A percentile compares a stretch with the other conserved stretches of the same genome.
These are phyloP conservation scores for Candida ficus DNA, from an alignment of 805 yeast genomes.

Conservation along the genomic window DNA sequence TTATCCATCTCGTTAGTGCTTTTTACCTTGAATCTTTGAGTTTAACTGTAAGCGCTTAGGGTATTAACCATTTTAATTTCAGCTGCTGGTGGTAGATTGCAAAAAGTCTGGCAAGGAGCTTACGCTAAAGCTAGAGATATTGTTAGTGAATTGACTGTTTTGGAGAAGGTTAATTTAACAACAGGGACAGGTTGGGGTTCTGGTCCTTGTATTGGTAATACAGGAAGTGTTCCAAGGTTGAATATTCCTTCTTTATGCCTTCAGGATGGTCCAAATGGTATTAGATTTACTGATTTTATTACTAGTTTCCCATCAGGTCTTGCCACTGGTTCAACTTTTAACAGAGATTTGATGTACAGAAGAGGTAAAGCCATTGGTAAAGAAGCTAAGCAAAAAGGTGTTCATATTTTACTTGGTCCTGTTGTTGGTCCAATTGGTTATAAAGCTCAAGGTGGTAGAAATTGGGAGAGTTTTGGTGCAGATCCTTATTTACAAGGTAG, in stretches of 20 bases:
- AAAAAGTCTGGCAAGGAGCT: slow-evolving; percentile 52
- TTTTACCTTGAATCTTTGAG: slow-evolving; percentile 1
- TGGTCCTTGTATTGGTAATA: slow-evolving; percentile 59
- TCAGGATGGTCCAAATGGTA: slow-evolving; percentile 62
- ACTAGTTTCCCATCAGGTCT: slow-evolving; percentile 56
- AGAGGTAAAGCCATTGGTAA: slow-evolving; percentile 54
- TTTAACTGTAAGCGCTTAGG: background rate
- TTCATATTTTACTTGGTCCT: slow-evolving; percentile 52
- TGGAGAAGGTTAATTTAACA: slow-evolving; percentile 47
- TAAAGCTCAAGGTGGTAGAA: slow-evolving; percentile 52
- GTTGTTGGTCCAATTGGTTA: slow-evolving; percentile 56
- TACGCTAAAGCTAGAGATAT: slow-evolving; percentile 49
- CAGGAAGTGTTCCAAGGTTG: slow-evolving; percentile 51
- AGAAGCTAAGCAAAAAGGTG: slow-evolving; percentile 51
- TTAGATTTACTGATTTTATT: slow-evolving; percentile 49
- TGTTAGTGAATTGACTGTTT: slow-evolving; percentile 50
- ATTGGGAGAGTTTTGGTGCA: slow-evolving; percentile 11
- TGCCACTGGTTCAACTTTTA: slow-evolving; percentile 55
- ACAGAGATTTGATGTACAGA: slow-evolving; percentile 42
- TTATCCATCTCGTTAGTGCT: slow-evolving; percentile 23
- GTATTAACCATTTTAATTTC: slow-evolving; percentile 4
- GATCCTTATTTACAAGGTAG: slow-evolving; percentile 32
- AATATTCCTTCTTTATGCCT: slow-evolving; percentile 51
- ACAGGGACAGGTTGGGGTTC: slow-evolving; percentile 63
- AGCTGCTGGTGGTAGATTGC: slow-evolving; percentile 43